Conservation (phyloP, 169 alveolate genomes). For the Plasmodium berghei region DNA sequence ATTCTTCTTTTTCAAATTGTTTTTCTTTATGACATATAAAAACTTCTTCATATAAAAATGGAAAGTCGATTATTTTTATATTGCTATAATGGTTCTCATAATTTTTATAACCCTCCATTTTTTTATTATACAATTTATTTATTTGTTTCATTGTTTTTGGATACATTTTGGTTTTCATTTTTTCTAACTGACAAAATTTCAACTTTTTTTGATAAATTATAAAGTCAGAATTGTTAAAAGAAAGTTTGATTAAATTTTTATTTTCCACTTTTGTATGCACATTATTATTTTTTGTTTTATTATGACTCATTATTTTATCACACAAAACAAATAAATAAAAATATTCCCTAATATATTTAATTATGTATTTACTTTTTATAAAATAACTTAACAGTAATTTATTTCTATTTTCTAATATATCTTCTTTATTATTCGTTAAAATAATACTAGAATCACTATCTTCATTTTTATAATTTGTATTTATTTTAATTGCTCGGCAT, state of each 20-base stretch:
- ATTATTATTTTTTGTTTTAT: neutral
- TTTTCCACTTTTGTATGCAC: neutral
- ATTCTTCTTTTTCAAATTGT: conserved; percentile 32
- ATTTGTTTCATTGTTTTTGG: neutral
- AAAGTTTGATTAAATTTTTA: neutral
- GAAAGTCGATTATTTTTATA: neutral
- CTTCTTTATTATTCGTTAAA: neutral
- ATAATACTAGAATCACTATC: too few species aligned
- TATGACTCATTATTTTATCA: conserved; percentile 12
- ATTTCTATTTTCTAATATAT: neutral
- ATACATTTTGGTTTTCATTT: conserved; percentile 4
- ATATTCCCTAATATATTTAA: conserved; percentile 40
- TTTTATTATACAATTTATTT: neutral
- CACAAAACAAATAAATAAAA: conserved; percentile 54
- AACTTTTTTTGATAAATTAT: conserved; percentile 16
- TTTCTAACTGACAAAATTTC: conserved; percentile 13
- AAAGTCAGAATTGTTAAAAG: conserved; percentile 30
- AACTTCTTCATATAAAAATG: conserved; percentile 52
- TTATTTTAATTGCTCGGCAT: too few species aligned
- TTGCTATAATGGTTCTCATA: neutral
- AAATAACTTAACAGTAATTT: conserved; percentile 19
- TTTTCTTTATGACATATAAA: conserved; percentile 24
- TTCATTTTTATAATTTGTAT: too few species aligned
- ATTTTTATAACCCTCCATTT: neutral
- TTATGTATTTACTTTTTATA: conserved; percentile 11